Evolutionary conservation across 2,329 filamentous ascomycete genomes (phyloP).

Genomic region (Aspergillus luchuensis): DNA sequence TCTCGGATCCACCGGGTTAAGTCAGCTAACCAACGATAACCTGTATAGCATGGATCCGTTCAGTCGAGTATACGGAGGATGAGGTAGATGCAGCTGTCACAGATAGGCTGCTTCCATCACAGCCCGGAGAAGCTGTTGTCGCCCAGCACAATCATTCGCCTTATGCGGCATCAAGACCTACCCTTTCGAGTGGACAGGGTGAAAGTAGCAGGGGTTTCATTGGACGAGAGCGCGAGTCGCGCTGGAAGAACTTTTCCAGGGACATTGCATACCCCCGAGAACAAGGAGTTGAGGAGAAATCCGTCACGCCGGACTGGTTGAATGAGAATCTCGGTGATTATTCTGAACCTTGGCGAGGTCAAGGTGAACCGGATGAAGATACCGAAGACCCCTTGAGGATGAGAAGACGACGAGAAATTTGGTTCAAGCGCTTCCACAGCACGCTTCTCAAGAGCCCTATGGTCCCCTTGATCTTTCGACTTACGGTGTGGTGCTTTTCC

Average conservation of each 20-base stretch:
- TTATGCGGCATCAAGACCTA: constrained; percentile 31
- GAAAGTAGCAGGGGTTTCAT: constrained; percentile 10
- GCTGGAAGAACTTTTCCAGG: constrained; percentile 50
- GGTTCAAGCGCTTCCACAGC: constrained; percentile 64
- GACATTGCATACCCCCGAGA: constrained; percentile 46
- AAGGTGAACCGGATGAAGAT: constrained; percentile 50
- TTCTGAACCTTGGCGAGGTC: constrained; percentile 56
- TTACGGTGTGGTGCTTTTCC: constrained; percentile 81
- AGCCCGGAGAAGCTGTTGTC: constrained; percentile 44
- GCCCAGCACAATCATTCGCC: constrained; percentile 51
- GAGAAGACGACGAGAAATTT: constrained; percentile 54
- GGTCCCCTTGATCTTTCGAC: constrained; percentile 79
- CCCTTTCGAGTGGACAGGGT: constrained; percentile 15
- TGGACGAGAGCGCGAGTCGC: constrained; percentile 41
- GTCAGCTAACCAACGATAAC: constrained; percentile 6
- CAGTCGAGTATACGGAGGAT: constrained; percentile 40
- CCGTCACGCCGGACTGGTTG: constrained; percentile 50
- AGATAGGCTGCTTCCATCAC: constrained; percentile 39
- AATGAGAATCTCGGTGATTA: constrained; percentile 49
- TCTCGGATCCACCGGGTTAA: neutral
- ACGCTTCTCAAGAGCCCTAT: constrained; percentile 78
- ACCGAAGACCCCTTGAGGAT: constrained; percentile 53
- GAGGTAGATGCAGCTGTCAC: constrained; percentile 39
- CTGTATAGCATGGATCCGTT: constrained; percentile 47
- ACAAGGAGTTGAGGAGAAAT: constrained; percentile 40